Base-by-base conservation (phyloP, 768 basidiomycete species). In the Strobilomyces confusus region DNA sequence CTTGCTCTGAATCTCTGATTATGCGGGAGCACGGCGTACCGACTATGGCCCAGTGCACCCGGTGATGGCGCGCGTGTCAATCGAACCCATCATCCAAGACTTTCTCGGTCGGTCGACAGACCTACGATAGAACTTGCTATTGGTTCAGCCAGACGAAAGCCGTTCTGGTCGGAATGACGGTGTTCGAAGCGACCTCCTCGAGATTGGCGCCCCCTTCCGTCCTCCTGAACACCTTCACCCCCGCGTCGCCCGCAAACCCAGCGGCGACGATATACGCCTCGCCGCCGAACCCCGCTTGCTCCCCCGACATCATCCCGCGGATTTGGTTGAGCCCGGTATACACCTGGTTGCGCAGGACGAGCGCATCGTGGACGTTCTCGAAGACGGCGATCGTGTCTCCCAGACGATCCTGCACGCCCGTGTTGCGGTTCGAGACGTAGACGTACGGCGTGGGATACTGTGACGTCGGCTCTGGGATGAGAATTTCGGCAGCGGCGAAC, bases 351-450 rank as follows among this genome's bases (percentile, higher is more conserved):
- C 81, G 61, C 40, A 82, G 69, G 30, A 68, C 63, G 37, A 84
- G 64, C 30, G 54, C 43, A 30, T 66, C 61, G 60, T 69, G 29
- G 34, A 80, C 63, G 38, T 75, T 73, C 56, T 80, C 73, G 59
- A 81, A 84, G 44, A 87, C 80, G 6, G 81, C 83, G 45, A 87
- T 83, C 0, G 83, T 73, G 65, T 87, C 86, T 8, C 83, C 82
- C 9, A 76, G 75, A 22, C 79, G 65, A 50, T 81, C 80, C 49
- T 72, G 72, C 5, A 71, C 67, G 19, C 77, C 81, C 0, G 72
- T 73, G 67, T 87, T 86, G 38, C 86, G 77, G 70, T 88, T 88
- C 5, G 86, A 86, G 19, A 75, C 77, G 68, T 87, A 89, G 58
- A 87, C 78, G 58, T 79, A 82, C 0, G 79, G 74, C 4, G 58